These are phyloP conservation scores for Thoreauomyces humboldtii DNA, from an alignment of 192 early-diverging fungal species.

Conservation along the genomic window DNA sequence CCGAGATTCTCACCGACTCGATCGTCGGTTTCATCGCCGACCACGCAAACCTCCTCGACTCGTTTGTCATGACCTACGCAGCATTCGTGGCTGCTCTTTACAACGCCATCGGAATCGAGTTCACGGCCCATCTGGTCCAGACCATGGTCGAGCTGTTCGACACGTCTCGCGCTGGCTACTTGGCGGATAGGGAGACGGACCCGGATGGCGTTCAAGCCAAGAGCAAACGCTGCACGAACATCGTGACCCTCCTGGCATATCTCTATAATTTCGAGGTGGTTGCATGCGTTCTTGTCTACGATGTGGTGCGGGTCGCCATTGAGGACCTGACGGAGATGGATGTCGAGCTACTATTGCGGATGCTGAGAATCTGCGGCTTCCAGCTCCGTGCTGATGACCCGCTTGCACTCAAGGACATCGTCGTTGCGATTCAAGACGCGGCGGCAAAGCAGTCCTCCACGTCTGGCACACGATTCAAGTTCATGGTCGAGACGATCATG, in stretches of 20 bases:
- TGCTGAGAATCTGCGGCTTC: constrained; percentile 74
- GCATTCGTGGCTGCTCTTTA: constrained; percentile 79
- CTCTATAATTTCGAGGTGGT: constrained; percentile 81
- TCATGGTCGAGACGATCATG: constrained; percentile 93
- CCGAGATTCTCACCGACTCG: constrained; percentile 74
- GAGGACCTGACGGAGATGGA: constrained; percentile 74
- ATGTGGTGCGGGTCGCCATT: constrained; percentile 73
- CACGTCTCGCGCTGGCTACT: constrained; percentile 40
- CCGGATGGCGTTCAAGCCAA: constrained; percentile 33
- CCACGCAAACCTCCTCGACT: constrained; percentile 84
- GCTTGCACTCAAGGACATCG: constrained; percentile 84
- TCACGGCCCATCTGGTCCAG: constrained; percentile 78
- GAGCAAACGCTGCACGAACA: constrained; percentile 75
- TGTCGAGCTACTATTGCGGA: constrained; percentile 82
- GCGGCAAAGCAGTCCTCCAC: constrained; percentile 42
- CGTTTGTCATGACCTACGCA: constrained; percentile 87
- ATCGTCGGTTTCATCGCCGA: constrained; percentile 76
- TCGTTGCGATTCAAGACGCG: constrained; percentile 63
- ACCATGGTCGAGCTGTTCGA: constrained; percentile 72
- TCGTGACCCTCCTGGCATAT: constrained; percentile 76
- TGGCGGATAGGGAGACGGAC: background rate
- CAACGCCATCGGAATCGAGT: constrained; percentile 81
- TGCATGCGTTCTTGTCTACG: constrained; percentile 85
- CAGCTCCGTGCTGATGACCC: constrained; percentile 93
- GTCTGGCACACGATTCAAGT: constrained; percentile 65